Conservation (phyloP, 1,139 yeast species). For the Geotrichum europaeum region DNA sequence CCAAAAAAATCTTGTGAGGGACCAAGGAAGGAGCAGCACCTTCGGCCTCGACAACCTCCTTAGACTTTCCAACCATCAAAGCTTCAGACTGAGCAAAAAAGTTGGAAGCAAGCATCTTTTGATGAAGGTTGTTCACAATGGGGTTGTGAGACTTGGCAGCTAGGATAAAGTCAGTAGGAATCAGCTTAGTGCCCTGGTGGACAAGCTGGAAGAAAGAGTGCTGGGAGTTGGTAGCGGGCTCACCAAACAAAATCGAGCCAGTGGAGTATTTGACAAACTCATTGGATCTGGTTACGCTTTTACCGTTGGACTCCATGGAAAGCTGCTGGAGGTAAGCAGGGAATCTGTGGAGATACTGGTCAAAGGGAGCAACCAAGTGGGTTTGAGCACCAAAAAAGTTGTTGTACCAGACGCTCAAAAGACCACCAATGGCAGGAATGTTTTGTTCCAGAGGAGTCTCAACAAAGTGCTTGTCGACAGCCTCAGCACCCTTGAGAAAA, state of each 20-base stretch:
- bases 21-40: conserved; percentile 78
- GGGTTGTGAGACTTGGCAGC: conserved; percentile 99
- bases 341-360: conserved; percentile 97
- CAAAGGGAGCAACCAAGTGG: conserved; percentile 96
- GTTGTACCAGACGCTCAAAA: conserved; percentile 94
- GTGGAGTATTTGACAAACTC: conserved; percentile 90
- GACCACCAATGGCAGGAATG: conserved; percentile 90
- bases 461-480: conserved; percentile 85
- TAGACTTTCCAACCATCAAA: conserved; percentile 90
- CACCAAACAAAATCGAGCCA: conserved; percentile 93
- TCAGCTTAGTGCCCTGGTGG: conserved; percentile 97
- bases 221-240: conserved; percentile 98
- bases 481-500: conserved; percentile 95
- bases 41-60: conserved; percentile 76
- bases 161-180: conserved; percentile 92
- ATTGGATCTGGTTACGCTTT: conserved; percentile 89
- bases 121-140: conserved; percentile 87
- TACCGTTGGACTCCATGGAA: conserved; percentile 98
- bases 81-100: conserved; percentile 99
- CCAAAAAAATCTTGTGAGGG: conserved; percentile 94
- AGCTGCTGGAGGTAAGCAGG: conserved; percentile 98
- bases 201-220: conserved; percentile 99
- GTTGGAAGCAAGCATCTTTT: conserved; percentile 95
- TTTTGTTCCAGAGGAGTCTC: conserved; percentile 81
- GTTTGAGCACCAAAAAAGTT: conserved; percentile 98